These are phyloP conservation scores for Vigna angularis DNA, from an alignment of 306 rosid species.

Conservation along the genomic window DNA sequence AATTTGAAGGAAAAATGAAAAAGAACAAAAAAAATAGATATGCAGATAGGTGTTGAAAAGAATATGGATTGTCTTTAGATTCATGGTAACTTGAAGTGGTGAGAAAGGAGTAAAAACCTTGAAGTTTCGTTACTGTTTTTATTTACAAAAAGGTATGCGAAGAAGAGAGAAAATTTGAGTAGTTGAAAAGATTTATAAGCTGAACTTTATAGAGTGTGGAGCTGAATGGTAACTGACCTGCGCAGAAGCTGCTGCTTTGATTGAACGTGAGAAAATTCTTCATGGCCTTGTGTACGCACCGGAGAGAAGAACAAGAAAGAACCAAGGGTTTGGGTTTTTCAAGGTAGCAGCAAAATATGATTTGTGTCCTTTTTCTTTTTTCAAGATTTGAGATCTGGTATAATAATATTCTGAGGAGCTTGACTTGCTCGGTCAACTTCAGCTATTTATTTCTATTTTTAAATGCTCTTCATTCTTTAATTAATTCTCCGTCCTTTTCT, in stretches of 20 bases:
- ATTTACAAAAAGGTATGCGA: background rate
- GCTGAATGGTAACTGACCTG: slow-evolving; percentile 9
- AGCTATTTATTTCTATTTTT: background rate
- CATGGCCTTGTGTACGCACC: background rate
- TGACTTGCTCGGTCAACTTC: slow-evolving; percentile 12
- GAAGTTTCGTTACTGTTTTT: background rate
- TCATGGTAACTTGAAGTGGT: background rate
- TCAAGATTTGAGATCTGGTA: background rate
- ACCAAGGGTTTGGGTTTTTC: background rate
- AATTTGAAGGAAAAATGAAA: background rate
- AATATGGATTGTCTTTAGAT: background rate
- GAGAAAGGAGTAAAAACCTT: background rate
- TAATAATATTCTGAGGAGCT: background rate
- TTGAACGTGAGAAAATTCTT: background rate
- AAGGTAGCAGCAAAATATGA: background rate
- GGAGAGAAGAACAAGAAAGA: background rate
- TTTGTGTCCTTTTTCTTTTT: background rate
- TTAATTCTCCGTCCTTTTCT: too few species aligned
- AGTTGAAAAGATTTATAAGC: background rate
- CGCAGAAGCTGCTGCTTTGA: background rate
- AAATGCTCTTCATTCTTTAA: too few species aligned
- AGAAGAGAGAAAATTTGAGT: slow-evolving; percentile 4
- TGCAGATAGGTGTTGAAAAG: too few species aligned
- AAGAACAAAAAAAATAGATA: too few species aligned
- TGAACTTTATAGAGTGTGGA: background rate